Evolutionary conservation across 768 basidiomycete species (phyloP).

Genomic region (Lentinula boryana): DNA sequence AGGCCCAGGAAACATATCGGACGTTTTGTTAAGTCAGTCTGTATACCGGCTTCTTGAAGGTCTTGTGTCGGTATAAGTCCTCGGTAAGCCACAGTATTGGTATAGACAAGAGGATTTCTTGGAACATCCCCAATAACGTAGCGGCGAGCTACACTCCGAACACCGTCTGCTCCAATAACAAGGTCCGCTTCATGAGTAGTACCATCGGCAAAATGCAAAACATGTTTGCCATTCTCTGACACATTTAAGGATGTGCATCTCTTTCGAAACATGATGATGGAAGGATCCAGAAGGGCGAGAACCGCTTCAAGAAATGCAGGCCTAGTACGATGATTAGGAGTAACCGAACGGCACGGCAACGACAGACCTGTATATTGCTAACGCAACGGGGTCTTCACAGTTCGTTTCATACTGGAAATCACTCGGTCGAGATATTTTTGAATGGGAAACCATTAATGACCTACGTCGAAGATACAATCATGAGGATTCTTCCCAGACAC

Average conservation of each 20-base stretch:
- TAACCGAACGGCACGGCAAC: conserved; percentile 1
- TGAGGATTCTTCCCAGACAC: conserved; percentile 36
- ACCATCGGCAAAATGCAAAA: conserved; percentile 44
- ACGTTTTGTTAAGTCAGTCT: conserved; percentile 26
- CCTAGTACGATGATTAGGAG: conserved; percentile 20
- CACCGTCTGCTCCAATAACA: conserved; percentile 37
- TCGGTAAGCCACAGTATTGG: conserved; percentile 43
- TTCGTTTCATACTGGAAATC: conserved; percentile 10
- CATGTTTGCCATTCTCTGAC: conserved; percentile 18
- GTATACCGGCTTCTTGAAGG: conserved; percentile 36
- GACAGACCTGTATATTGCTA: conserved; percentile 40
- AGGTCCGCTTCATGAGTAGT: conserved; percentile 39
- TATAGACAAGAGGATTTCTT: conserved; percentile 28
- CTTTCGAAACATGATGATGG: conserved; percentile 42
- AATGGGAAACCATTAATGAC: conserved; percentile 2
- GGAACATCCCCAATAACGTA: conserved; percentile 25
- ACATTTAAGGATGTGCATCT: conserved; percentile 32
- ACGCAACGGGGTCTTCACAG: conserved; percentile 26
- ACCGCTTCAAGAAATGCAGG: conserved; percentile 47
- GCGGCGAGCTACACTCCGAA: conserved; percentile 22
- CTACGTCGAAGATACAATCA: conserved; percentile 39
- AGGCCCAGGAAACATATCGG: conserved; percentile 38
- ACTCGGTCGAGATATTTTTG: not conserved
- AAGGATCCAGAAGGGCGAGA: conserved; percentile 33
- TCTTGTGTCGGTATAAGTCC: conserved; percentile 35